A percentile compares a stretch with the other conserved stretches of the same genome.
phyloP scores from a whole-genome alignment of 176 grass and related monocot genomes.

The Ampelocalamus luodianensis region DNA sequence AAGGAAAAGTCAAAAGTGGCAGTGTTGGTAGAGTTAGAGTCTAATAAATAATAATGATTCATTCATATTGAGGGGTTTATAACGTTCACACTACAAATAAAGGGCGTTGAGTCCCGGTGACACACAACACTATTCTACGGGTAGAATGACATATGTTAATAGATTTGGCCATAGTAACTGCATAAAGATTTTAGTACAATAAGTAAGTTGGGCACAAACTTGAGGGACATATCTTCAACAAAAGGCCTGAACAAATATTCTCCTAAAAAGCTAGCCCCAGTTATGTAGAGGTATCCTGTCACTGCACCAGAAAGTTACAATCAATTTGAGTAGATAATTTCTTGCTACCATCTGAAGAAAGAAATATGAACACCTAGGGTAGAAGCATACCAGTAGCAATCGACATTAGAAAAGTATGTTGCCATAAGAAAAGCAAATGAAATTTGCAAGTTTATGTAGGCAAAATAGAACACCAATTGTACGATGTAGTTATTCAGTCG shows the following conservation, averaged over 20 bases:
- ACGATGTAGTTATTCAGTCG: slow-evolving; percentile 59
- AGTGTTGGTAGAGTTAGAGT: background rate
- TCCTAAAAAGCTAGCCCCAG: slow-evolving; percentile 65
- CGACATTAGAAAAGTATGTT: slow-evolving; percentile 56
- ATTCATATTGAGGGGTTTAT: no score
- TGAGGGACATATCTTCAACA: slow-evolving; percentile 64
- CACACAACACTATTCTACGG: no score
- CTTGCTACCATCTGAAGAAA: background rate
- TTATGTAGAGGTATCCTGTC: slow-evolving; percentile 79
- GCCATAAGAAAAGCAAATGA: slow-evolving; percentile 62
- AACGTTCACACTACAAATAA: no score
- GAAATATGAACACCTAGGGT: background rate
- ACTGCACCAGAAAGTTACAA: slow-evolving; percentile 59
- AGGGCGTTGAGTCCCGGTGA: no score
- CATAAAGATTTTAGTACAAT: slow-evolving; percentile 21
- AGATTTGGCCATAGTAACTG: no score
- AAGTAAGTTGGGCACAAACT: slow-evolving; percentile 55
- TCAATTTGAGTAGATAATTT: slow-evolving; percentile 30
- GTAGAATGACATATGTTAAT: no score
- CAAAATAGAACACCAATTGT: slow-evolving; percentile 66
- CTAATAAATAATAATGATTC: no score
- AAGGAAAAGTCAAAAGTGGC: no score
- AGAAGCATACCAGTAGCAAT: slow-evolving; percentile 64
- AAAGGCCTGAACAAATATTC: slow-evolving; percentile 58
- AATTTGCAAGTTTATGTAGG: slow-evolving; percentile 84